Conservation (phyloP, 1,139 yeast genomes). For the Yamadazyma kanchanaburiensis region DNA sequence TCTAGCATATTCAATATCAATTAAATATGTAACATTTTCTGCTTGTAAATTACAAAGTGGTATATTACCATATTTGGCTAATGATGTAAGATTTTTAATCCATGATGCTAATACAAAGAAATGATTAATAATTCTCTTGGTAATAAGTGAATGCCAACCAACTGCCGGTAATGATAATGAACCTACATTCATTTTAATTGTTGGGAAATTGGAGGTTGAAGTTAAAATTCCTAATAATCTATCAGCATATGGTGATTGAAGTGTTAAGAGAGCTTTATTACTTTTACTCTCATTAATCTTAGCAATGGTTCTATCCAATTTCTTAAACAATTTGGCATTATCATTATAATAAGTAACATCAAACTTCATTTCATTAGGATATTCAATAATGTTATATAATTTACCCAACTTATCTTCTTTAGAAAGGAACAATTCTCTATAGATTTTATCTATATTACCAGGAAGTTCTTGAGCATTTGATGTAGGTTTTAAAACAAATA, state of each 20-base stretch:
- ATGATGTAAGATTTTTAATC: constrained; percentile 61
- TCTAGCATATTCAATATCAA: constrained; percentile 87
- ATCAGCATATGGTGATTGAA: constrained; percentile 68
- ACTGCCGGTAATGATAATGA: constrained; percentile 67
- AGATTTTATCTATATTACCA: constrained; percentile 49
- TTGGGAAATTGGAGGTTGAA: constrained; percentile 58
- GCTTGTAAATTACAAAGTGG: constrained; percentile 83
- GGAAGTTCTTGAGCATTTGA: constrained; percentile 66
- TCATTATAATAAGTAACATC: constrained; percentile 51
- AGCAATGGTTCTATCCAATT: constrained; percentile 50
- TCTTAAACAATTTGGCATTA: constrained; percentile 47
- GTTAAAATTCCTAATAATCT: constrained; percentile 42
- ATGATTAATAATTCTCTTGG: constrained; percentile 66
- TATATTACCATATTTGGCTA: constrained; percentile 71
- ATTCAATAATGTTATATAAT: constrained; percentile 45
- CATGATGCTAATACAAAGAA: constrained; percentile 73
- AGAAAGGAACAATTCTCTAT: constrained; percentile 46
- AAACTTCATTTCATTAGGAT: constrained; percentile 50
- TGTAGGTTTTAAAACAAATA: constrained; percentile 70
- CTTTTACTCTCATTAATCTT: constrained; percentile 68
- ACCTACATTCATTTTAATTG: constrained; percentile 54
- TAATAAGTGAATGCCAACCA: constrained; percentile 81
- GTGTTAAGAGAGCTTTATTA: constrained; percentile 59
- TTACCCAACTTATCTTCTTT: constrained; percentile 47
- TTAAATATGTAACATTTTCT: constrained; percentile 72